Conservation (phyloP, 2,329 filamentous ascomycete species). For the Purpureocillium takamizusanense region DNA sequence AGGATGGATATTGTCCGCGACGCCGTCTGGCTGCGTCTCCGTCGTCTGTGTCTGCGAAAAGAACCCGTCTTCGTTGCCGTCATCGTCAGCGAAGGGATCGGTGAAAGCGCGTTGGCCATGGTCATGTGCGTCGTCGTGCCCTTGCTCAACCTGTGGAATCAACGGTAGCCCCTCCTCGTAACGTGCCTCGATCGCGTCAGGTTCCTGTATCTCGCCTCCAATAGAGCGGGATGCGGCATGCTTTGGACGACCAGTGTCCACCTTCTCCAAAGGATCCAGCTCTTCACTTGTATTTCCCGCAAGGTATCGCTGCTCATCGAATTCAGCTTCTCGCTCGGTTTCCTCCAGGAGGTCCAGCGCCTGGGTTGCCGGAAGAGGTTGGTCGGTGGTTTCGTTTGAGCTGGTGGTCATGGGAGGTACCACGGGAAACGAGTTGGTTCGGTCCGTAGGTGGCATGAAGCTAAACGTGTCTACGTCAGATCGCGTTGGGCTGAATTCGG, state of each 20-base stretch:
- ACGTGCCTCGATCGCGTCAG: slow-evolving; percentile 42
- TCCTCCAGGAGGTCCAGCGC: slow-evolving; percentile 45
- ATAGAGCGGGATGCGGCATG: slow-evolving; percentile 25
- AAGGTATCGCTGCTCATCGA: slow-evolving; percentile 28
- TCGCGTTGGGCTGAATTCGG: slow-evolving; percentile 45
- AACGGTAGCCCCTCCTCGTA: slow-evolving; percentile 64
- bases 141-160: slow-evolving; percentile 28
- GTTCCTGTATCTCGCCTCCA: slow-evolving; percentile 32
- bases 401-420: slow-evolving; percentile 34
- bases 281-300: slow-evolving; percentile 6
- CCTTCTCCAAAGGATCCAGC: slow-evolving; percentile 5
- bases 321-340: slow-evolving; percentile 37
- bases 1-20: slow-evolving; percentile 13
- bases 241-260: slow-evolving; percentile 9
- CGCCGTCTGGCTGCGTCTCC: slow-evolving; percentile 7
- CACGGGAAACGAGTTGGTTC: slow-evolving; percentile 55
- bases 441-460: slow-evolving; percentile 47
- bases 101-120: slow-evolving; percentile 12
- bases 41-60: slow-evolving; percentile 42
- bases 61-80: slow-evolving; percentile 51
- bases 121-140: slow-evolving; percentile 2
- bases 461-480: slow-evolving; percentile 49
- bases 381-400: slow-evolving; percentile 19
- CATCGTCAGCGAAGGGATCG: slow-evolving; percentile 33
- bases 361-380: slow-evolving; percentile 38